Base-by-base conservation (phyloP, 257 asterid genomes). In the Nicotiana noctiflora region DNA sequence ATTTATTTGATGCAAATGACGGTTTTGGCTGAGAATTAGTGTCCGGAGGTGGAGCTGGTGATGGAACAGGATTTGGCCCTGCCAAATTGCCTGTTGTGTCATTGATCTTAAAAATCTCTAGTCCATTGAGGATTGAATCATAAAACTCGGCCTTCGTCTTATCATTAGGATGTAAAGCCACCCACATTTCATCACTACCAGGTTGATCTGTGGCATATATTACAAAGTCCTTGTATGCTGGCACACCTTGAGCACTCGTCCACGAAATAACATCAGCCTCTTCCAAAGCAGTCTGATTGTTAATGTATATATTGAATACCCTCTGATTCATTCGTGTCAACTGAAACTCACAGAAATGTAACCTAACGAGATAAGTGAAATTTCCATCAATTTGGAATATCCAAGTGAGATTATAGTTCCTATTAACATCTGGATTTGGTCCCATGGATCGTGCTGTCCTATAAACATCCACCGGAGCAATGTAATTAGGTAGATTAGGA, bases 391-490 rank as follows among this genome's bases (percentile, higher is more conserved):
- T 78, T 1, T 83, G 85, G 40, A 92, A 89, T 79, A 83, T 82
- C 98, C 98, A 94, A 5, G 98, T 90, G 15, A 91, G 91, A 78
- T 94, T 93, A 46, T 79, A 93, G 14, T 90, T 91, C 23, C 52
- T 44, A 57, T 93, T 90, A 12, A 92, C 86, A 1, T 86, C 83
- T 8, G 86, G 64, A 80, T 86, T 86, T 3, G 90, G 88, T 62
- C 97, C 97, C 98, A 90, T 90, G 64, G 89, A 82, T 61, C 97
- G 81, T 3, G 91, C 85, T 10, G 95, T 89, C 15, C 60, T 27
- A 52, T 92, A 92, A 68, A 92, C 90, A 19, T 86, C 88, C 21
- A 66, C 49, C 0, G 97, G 95, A 31, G 94, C 97, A 2, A 88
- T 79, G 67, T 70, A 68, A 77, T 80, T 80, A 0, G 91, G 82